These are phyloP conservation scores for Talaromyces stipitatus DNA, from an alignment of 495 filamentous ascomycete genomes.

Conservation along the genomic window DNA sequence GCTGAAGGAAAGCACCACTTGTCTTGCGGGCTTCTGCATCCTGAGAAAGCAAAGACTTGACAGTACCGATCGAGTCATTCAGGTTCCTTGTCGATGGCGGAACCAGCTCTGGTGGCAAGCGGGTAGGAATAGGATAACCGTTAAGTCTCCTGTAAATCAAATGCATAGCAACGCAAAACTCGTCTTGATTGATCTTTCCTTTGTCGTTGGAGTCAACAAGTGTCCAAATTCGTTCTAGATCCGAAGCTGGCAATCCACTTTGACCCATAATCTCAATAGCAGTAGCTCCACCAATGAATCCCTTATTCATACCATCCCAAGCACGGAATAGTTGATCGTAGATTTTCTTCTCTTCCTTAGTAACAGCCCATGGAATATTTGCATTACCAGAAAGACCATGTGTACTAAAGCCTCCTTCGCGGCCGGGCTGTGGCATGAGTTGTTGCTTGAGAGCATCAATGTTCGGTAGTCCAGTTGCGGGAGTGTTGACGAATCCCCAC, in stretches of 20 bases:
- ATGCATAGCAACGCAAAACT: conserved; percentile 99
- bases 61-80: conserved; percentile 81
- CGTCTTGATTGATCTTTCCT: conserved; percentile 90
- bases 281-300: conserved; percentile 85
- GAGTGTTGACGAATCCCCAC: conserved; percentile 96
- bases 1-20: conserved; percentile 76
- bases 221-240: conserved; percentile 92
- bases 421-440: conserved; percentile 96
- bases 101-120: conserved; percentile 86
- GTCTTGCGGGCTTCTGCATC: conserved; percentile 82
- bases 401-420: conserved; percentile 88
- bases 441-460: conserved; percentile 89
- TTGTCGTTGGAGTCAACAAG: conserved; percentile 89
- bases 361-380: conserved; percentile 95
- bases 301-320: conserved; percentile 94
- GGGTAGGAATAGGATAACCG: conserved; percentile 87
- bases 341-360: conserved; percentile 96
- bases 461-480: conserved; percentile 81
- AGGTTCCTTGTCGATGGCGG: conserved; percentile 95
- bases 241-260: conserved; percentile 82
- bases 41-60: conserved; percentile 86
- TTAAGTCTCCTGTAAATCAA: conserved; percentile 96
- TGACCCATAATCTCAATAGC: conserved; percentile 97
- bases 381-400: conserved; percentile 86
- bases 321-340: conserved; percentile 94